Percentiles rank a stretch among this genome's conserved stretches.
Conservation (phyloP, 1,284 basidiomycete species). For the Peniophora sp. region DNA sequence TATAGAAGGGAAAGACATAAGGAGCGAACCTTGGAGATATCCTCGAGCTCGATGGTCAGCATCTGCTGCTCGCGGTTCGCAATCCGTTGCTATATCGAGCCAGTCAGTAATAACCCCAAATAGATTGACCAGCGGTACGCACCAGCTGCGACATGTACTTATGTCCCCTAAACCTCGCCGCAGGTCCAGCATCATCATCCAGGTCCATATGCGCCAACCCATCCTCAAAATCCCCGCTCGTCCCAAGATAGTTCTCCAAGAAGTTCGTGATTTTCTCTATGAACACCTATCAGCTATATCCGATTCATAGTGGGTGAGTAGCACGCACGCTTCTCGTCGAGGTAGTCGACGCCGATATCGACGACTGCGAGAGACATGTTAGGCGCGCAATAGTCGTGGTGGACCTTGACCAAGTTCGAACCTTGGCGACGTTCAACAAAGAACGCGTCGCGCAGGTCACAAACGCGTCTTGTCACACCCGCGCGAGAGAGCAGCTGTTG, state of each 20-base stretch:
- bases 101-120: neutral
- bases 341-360: slow-evolving; percentile 41
- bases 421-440: neutral
- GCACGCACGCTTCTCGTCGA: slow-evolving; percentile 30
- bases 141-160: slow-evolving; percentile 93
- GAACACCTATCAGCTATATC: slow-evolving; percentile 8
- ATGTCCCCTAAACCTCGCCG: slow-evolving; percentile 32
- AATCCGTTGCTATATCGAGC: slow-evolving; percentile 68
- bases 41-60: slow-evolving; percentile 77
- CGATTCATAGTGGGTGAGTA: neutral
- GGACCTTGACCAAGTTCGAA: neutral
- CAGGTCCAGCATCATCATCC: slow-evolving; percentile 41
- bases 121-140: slow-evolving; percentile 21
- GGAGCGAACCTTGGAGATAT: slow-evolving; percentile 53
- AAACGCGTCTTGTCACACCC: neutral
- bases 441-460: neutral
- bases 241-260: slow-evolving; percentile 56
- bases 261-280: slow-evolving; percentile 65
- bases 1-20: slow-evolving; percentile 13
- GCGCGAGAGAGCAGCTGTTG: no score
- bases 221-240: slow-evolving; percentile 59
- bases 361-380: slow-evolving; percentile 42
- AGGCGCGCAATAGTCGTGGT: neutral
- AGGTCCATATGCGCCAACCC: slow-evolving; percentile 69
- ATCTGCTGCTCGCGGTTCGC: slow-evolving; percentile 90